Evolutionary conservation across 257 asterid genomes (phyloP).

Genomic region (Coffea canephora): DNA sequence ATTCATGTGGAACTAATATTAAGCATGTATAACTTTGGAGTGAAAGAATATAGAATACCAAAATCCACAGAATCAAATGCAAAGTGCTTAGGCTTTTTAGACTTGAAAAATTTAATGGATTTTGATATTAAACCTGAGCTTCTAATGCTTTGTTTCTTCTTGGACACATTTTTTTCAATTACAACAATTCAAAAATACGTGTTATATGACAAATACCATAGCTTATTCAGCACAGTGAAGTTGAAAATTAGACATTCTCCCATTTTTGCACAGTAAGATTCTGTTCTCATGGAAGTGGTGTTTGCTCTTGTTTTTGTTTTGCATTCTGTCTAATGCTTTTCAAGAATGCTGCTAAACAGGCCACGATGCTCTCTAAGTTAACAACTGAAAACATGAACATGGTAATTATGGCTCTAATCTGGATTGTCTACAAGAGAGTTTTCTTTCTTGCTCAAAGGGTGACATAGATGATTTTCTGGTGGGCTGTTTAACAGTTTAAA

Average conservation of each 20-base stretch:
- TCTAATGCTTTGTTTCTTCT: too few relatives aligned
- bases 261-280: too few relatives aligned
- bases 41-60: not conserved
- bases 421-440: not conserved
- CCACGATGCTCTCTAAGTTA: not conserved
- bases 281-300: not conserved
- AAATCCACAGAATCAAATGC: too few relatives aligned
- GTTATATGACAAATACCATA: too few relatives aligned
- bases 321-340: not conserved
- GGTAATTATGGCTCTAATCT: not conserved
- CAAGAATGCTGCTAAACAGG: not conserved
- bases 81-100: too few relatives aligned
- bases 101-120: too few relatives aligned
- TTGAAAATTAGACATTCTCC: too few relatives aligned
- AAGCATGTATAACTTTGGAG: not conserved
- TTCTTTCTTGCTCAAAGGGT: not conserved
- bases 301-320: slow-evolving; percentile 7
- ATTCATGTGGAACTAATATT: not conserved
- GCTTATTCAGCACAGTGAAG: too few relatives aligned
- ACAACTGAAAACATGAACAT: not conserved
- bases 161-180: too few relatives aligned
- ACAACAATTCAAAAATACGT: too few relatives aligned
- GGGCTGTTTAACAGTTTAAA: not conserved
- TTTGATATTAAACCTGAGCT: too few relatives aligned
- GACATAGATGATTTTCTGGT: not conserved